Base-by-base conservation (phyloP, 73 alveolate species). In the Uronychia setigera region DNA sequence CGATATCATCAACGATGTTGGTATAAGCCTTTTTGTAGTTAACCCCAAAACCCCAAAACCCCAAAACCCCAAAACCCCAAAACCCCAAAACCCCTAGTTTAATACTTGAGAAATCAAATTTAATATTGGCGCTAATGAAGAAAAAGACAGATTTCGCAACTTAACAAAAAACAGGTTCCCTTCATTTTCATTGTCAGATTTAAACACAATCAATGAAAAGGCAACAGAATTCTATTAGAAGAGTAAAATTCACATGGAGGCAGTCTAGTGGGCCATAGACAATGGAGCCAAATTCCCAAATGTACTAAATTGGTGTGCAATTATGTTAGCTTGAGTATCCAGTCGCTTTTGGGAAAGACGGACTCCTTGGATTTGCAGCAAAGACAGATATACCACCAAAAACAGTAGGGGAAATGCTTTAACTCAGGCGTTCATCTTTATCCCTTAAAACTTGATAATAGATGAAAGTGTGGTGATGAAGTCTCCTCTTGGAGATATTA, bases 331-430 rank as follows among this genome's bases (percentile, higher is more conserved):
- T 46, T 5, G 86, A 84, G 19, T 84, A 84, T 59, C 91, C 91
- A 19, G 91, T 84, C 29, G 85, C 86, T 11, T 84, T 84, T 77
- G 91, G 91, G 32, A 76, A 35, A 32, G 31, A 84, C 19, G 91
- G 86, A n/a, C 60, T 84, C 58, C 76, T 84, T 14, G 91, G 91
- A 11, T 31, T 84, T 77, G 85, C 86, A 1, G 91, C 91, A 59
- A 84, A 46, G 74, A 28, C 76, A 35, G 91, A 84, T 35, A 77
- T 84, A 27, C 80, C 86, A 9, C 91, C 91, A 1, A 31, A 76
- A 25, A 76, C 67, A 11, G 67, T 46, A 46, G 19, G 67, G 5
- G 19, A 5, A 5, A 5, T 19, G 67, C 67, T 46, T 46, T 46
- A 5, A 11, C 67, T 46, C 19, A 84, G 35, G 91, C 81, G 1